phyloP scores from a whole-genome alignment of 352 stramenopile species.

The Pythium dissimile region DNA sequence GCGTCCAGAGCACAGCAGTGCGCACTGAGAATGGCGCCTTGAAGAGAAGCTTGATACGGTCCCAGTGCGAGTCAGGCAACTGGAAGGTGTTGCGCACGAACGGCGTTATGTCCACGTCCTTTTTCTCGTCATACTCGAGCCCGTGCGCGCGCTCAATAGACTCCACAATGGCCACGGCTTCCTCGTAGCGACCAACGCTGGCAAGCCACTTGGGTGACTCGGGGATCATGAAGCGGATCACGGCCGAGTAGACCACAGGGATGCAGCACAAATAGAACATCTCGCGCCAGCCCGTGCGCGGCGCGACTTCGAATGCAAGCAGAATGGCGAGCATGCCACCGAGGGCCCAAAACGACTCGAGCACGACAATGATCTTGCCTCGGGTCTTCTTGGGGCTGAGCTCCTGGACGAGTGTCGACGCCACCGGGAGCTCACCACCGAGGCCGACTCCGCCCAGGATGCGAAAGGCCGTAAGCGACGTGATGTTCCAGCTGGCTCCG shows the following conservation, averaged over 20 bases:
- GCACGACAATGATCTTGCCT: slow-evolving; percentile 59
- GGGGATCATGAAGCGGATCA: slow-evolving; percentile 48
- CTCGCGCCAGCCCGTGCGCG: slow-evolving; percentile 52
- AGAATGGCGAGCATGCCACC: slow-evolving; percentile 55
- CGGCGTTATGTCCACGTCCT: slow-evolving; percentile 18
- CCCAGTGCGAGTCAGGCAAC: slow-evolving; percentile 44
- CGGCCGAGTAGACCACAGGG: slow-evolving; percentile 43
- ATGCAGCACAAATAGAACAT: slow-evolving; percentile 57
- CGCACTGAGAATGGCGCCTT: slow-evolving; percentile 42
- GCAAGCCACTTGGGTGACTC: slow-evolving; percentile 77
- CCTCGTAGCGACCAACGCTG: slow-evolving; percentile 55
- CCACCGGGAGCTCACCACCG: slow-evolving; percentile 53
- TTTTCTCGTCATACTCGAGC: slow-evolving; percentile 42
- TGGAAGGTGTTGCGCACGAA: slow-evolving; percentile 1
- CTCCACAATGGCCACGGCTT: slow-evolving; percentile 56
- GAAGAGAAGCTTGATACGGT: slow-evolving; percentile 55
- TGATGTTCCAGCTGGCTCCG: slow-evolving; percentile 47
- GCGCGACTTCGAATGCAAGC: slow-evolving; percentile 44
- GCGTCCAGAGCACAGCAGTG: slow-evolving; percentile 58
- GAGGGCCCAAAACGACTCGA: slow-evolving; percentile 65
- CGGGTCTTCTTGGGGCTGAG: slow-evolving; percentile 50
- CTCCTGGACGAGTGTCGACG: slow-evolving; percentile 62
- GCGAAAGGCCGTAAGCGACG: slow-evolving; percentile 45
- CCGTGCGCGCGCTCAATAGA: slow-evolving; percentile 49
- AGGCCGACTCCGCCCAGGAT: slow-evolving; percentile 67